phyloP scores from a whole-genome alignment of 2,329 filamentous ascomycete genomes.

The Colletotrichum orchidophilum region DNA sequence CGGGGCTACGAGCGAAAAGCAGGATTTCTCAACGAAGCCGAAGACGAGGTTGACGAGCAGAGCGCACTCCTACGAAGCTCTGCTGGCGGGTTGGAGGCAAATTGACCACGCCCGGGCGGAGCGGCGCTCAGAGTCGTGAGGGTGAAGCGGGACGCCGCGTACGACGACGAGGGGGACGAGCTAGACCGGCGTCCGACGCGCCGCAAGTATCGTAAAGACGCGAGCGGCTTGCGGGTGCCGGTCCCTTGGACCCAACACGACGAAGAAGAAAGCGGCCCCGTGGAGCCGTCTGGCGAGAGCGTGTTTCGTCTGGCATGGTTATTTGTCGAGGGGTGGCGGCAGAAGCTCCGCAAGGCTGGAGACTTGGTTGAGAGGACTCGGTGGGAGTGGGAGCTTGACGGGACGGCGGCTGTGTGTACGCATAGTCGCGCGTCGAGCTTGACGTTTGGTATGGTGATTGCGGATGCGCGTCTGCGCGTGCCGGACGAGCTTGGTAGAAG shows the following conservation, averaged over 20 bases:
- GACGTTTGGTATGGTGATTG: background rate
- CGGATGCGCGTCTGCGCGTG: slow-evolving; percentile 15
- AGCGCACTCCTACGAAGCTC: slow-evolving; percentile 41
- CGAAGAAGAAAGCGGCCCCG: background rate
- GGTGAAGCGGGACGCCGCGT: slow-evolving; percentile 25
- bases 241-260: slow-evolving; percentile 6
- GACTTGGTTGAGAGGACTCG: slow-evolving; percentile 46
- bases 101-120: slow-evolving; percentile 52
- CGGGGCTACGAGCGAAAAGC: slow-evolving; percentile 13
- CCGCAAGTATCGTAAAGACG: slow-evolving; percentile 13
- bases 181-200: background rate
- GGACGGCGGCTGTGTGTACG: slow-evolving; percentile 34
- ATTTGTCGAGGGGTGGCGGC: slow-evolving; percentile 49
- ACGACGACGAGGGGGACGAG: slow-evolving; percentile 10
- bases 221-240: slow-evolving; percentile 23
- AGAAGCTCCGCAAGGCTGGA: slow-evolving; percentile 42
- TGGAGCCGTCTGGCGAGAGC: slow-evolving; percentile 34
- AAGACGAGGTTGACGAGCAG: slow-evolving; percentile 39
- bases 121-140: slow-evolving; percentile 30
- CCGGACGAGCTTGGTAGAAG: background rate
- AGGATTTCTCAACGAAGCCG: slow-evolving; percentile 34
- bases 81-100: slow-evolving; percentile 31
- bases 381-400: slow-evolving; percentile 42
- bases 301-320: slow-evolving; percentile 48
- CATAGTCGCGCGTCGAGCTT: slow-evolving; percentile 20